Evolutionary conservation across 2,329 filamentous ascomycete species (phyloP).

Genomic region (Aaosphaeria arxii): DNA sequence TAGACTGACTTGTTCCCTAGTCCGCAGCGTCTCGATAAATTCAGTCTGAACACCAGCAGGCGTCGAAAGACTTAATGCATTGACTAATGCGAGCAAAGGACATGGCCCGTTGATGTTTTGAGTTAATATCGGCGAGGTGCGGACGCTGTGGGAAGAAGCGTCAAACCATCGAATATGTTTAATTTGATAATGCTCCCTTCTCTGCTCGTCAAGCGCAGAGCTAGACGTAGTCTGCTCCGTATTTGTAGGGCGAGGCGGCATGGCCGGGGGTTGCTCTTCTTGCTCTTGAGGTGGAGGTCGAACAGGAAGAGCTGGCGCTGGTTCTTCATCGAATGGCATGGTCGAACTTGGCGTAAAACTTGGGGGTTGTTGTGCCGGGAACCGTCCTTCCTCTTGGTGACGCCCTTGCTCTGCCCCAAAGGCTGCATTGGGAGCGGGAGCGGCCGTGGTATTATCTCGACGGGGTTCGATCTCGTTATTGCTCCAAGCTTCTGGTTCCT

Average conservation of each 20-base stretch:
- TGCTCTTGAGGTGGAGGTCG: conserved; percentile 25
- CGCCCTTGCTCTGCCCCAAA: conserved; percentile 19
- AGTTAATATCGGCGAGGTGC: conserved; percentile 81
- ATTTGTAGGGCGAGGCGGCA: conserved; percentile 33
- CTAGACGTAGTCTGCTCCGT: conserved; percentile 31
- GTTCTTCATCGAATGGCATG: conserved; percentile 17
- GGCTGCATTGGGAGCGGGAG: conserved; percentile 15
- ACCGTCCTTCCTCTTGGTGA: conserved; percentile 22
- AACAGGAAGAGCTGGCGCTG: conserved; percentile 30
- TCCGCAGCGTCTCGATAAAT: conserved; percentile 72
- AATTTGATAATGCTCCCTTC: conserved; percentile 83
- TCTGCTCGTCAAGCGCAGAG: conserved; percentile 43
- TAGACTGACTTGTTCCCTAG: conserved; percentile 83
- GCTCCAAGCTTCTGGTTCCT: conserved; percentile 32
- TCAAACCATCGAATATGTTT: conserved; percentile 89
- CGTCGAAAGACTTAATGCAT: conserved; percentile 83
- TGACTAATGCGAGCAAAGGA: conserved; percentile 87
- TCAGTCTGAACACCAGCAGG: conserved; percentile 64
- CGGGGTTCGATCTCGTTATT: conserved; percentile 14
- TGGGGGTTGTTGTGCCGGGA: conserved; percentile 17
- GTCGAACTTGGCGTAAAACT: conserved; percentile 6
- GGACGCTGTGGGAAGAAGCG: conserved; percentile 55
- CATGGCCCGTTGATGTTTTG: conserved; percentile 96
- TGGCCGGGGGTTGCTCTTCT: conserved; percentile 21
- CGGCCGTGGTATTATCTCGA: conserved; percentile 17